phyloP scores from a whole-genome alignment of 192 early-diverging fungal species.

The Coemansia sp. region DNA sequence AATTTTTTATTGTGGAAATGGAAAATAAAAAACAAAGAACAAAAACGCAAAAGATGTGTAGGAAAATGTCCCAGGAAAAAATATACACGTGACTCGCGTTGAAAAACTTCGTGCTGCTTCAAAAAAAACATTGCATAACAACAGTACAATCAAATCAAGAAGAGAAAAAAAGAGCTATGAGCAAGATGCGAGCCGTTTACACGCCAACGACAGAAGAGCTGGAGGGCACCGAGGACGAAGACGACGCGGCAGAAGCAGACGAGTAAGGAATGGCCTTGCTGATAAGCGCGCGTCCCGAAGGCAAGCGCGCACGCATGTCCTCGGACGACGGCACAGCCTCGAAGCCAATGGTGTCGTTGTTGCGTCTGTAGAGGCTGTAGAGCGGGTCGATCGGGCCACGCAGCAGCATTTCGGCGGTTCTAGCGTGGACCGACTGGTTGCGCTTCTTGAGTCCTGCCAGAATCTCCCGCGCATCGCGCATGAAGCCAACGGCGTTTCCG shows the following conservation, averaged over 20 bases:
- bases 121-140: too few relatives aligned
- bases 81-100: too few relatives aligned
- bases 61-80: too few relatives aligned
- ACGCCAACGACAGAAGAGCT: background rate
- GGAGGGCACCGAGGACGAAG: background rate
- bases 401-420: conserved; percentile 43
- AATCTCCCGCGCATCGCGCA: conserved; percentile 51
- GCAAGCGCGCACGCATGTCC: conserved; percentile 43
- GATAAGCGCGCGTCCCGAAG: conserved; percentile 43
- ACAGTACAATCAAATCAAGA: background rate
- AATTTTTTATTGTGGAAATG: background rate
- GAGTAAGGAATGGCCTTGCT: conserved; percentile 33
- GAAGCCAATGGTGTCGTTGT: conserved; percentile 56
- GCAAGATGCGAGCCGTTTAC: too few relatives aligned
- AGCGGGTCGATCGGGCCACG: conserved; percentile 42
- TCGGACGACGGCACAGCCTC: conserved; percentile 48
- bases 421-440: conserved; percentile 42
- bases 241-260: background rate
- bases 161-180: too few relatives aligned
- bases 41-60: background rate
- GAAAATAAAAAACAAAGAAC: conserved; percentile 4
- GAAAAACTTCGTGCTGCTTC: too few relatives aligned
- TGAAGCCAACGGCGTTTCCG: conserved; percentile 52
- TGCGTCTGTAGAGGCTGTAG: conserved; percentile 51
- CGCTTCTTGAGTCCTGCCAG: conserved; percentile 43